Base-by-base conservation (phyloP, 306 rosid genomes). In the Cotoneaster glaucophyllus region DNA sequence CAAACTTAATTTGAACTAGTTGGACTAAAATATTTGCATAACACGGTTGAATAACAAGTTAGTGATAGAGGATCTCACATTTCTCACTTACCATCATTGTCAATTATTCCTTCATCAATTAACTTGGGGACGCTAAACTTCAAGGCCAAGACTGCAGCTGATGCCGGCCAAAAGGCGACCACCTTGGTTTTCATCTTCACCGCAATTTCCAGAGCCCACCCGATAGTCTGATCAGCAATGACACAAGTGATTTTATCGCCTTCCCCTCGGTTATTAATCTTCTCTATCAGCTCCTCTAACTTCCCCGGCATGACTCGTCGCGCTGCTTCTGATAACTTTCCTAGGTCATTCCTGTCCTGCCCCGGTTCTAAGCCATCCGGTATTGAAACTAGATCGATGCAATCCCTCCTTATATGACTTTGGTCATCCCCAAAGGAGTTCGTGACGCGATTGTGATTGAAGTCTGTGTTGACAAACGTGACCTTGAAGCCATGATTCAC, bases 191-290 rank as follows among this genome's bases (percentile, higher is more conserved):
- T 86, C 83, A 88, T 54, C 14, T 81, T 85, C 39, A 70, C 84
- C 22, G 90, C 89, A 25, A 86, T 84, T 69, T 82, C 85, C 52
- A 90, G 76, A 66, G 90, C 85, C 90, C 85, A 84, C 24, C 82
- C 89, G 17, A 48, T 7, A 12, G 2, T 53, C 56, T 4, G 34
- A 78, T 90, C 90, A 22, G 86, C 85, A 65, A 86, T 75, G n/a
- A 84, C 73, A 70, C 86, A 66, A 44, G 73, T 82, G 37, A 90
- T 75, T 13, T 79, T 74, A 29, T 67, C 80, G 12, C 67, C 68
- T 26, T 22, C 80, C 11, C 19, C 69, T 56, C 73, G 73, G 31
- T 44, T 13, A 44, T 83, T 83, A 74, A 84, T 81, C 21, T 68
- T 80, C 59, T 74, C 26, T 70, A 87, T 85, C 24, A 89, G 83